Conservation (phyloP, 257 asterid species). For the Prunella vulgaris region DNA sequence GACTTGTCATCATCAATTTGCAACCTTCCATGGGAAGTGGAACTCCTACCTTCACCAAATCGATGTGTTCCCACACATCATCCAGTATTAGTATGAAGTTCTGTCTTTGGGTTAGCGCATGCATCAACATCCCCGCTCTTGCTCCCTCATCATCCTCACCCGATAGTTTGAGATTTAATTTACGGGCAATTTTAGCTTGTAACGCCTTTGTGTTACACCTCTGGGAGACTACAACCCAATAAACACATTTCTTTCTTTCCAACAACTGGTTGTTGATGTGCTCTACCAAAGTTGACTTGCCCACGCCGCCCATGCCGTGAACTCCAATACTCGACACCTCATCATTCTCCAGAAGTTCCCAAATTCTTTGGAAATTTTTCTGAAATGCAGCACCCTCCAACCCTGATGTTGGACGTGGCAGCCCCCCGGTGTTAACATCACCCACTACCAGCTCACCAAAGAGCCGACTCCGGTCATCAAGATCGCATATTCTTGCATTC, state of each 20-base stretch:
- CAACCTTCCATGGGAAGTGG: not conserved
- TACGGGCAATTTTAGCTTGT: slow-evolving; percentile 11
- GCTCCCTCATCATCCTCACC: not conserved
- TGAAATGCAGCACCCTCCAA: slow-evolving; percentile 6
- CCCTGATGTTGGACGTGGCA: not conserved
- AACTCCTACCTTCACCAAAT: slow-evolving; percentile 4
- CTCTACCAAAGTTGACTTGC: slow-evolving; percentile 6
- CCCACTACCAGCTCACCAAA: slow-evolving; percentile 11
- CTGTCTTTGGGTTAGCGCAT: not conserved
- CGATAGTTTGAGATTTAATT: not conserved
- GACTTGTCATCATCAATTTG: slow-evolving; percentile 10
- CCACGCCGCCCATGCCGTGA: slow-evolving; percentile 20
- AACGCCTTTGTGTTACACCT: not conserved
- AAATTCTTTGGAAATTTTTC: not conserved
- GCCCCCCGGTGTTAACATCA: not conserved
- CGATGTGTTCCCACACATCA: slow-evolving; percentile 14
- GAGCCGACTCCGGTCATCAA: slow-evolving; percentile 4
- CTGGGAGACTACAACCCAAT: slow-evolving; percentile 16
- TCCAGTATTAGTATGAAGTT: slow-evolving; percentile 15
- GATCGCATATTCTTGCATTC: not conserved
- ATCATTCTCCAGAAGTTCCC: not conserved
- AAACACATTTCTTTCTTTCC: not conserved
- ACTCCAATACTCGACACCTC: slow-evolving; percentile 13
- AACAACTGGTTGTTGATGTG: not conserved
- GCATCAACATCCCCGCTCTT: slow-evolving; percentile 1